Conservation (phyloP, 768 basidiomycete species). For the button mushroom (Agaricus bisporus) region DNA sequence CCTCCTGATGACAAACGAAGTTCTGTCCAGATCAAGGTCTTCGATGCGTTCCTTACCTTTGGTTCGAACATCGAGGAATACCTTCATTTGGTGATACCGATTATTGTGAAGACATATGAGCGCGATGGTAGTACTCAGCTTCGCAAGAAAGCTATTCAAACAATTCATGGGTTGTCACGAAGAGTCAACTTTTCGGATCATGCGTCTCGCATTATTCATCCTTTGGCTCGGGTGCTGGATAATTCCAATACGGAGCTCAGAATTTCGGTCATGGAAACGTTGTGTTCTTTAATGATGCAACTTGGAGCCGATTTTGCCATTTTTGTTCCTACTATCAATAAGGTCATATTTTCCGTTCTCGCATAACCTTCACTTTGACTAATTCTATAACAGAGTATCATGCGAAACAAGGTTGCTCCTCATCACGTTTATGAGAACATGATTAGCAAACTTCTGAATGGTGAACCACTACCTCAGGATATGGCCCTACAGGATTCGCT, state of each 20-base stretch:
- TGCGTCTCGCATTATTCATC: slow-evolving; percentile 94
- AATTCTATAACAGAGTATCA: slow-evolving; percentile 50
- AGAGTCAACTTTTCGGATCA: slow-evolving; percentile 98
- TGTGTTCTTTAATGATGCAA: slow-evolving; percentile 89
- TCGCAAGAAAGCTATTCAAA: slow-evolving; percentile 85
- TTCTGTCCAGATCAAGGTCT: slow-evolving; percentile 80
- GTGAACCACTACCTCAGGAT: slow-evolving; percentile 89
- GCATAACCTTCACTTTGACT: background rate
- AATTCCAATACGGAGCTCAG: slow-evolving; percentile 72
- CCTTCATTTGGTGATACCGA: slow-evolving; percentile 91
- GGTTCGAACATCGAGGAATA: slow-evolving; percentile 98
- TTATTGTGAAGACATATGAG: slow-evolving; percentile 90
- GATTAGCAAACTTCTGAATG: slow-evolving; percentile 83
- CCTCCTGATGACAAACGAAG: slow-evolving; percentile 66
- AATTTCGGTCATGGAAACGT: slow-evolving; percentile 83
- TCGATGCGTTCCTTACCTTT: slow-evolving; percentile 92
- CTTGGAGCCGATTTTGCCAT: slow-evolving; percentile 96
- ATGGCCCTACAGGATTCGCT: slow-evolving; percentile 61
- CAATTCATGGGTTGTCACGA: slow-evolving; percentile 83
- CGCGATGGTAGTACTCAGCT: slow-evolving; percentile 69
- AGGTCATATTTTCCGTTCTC: slow-evolving; percentile 41
- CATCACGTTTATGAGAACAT: slow-evolving; percentile 86
- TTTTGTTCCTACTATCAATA: slow-evolving; percentile 95
- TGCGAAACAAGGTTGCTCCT: slow-evolving; percentile 60
- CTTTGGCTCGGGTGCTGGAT: slow-evolving; percentile 82